A percentile compares a stretch with the other conserved stretches of the same genome.
Evolutionary conservation across 176 grass and related monocot species (phyloP).

Genomic region (Miscanthus lutarioriparius): DNA sequence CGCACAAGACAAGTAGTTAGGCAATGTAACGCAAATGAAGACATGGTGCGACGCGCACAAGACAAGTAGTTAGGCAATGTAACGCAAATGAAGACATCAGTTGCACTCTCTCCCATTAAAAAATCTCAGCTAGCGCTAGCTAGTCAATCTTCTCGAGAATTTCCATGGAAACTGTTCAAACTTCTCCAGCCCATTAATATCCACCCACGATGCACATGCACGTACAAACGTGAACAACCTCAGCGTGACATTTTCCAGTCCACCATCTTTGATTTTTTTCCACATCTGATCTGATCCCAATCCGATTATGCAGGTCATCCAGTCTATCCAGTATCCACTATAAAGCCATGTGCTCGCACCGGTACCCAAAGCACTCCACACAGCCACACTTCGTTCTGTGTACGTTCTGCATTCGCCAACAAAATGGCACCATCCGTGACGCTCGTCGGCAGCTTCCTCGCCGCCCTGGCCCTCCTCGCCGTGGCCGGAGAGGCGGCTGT

Average conservation of each 20-base stretch:
- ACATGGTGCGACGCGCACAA: no score
- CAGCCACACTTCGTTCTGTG: no score
- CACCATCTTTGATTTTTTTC: background rate
- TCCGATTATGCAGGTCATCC: background rate
- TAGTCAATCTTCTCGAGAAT: constrained; percentile 1
- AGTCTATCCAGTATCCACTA: background rate
- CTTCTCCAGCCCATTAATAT: constrained; percentile 3
- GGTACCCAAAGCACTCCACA: background rate
- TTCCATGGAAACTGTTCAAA: constrained; percentile 30
- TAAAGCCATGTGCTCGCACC: no score
- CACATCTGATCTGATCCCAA: background rate
- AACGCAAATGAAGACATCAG: no score
- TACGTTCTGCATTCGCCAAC: background rate
- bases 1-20: no score
- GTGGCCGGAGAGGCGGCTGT: constrained; percentile 4
- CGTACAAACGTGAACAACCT: background rate
- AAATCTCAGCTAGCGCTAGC: background rate
- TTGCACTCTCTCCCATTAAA: no score
- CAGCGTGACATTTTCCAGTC: background rate
- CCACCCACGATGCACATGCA: background rate
- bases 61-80: no score
- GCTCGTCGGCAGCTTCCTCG: background rate
- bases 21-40: no score
- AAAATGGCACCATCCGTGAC: background rate
- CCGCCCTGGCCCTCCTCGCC: background rate